Base-by-base conservation (phyloP, 192 early-diverging fungal genomes). In the Coemansia sp. region DNA sequence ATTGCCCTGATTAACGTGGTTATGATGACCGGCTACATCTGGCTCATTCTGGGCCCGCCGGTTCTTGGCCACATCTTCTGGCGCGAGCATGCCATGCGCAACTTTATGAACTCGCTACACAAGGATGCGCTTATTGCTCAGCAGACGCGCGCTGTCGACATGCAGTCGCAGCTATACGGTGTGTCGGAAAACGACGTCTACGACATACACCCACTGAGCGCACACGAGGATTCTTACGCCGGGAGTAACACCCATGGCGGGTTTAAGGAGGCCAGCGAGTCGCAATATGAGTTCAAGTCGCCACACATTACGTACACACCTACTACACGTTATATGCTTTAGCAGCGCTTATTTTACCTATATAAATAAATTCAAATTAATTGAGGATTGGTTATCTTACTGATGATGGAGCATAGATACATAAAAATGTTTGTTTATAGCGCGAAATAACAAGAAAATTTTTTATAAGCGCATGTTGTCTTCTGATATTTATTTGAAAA, bases 111-210 rank as follows among this genome's bases (percentile, higher is more conserved):
- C 50, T 66, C 48, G 40, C 25, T 72, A 38, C 70, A 72, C 55
- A 72, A 72, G 50, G 70, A 72, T 53, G 63, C 62, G 23, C 56
- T 72, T 50, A 62, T 72, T 24, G 69, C 69, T n/a, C 69, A 72
- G 58, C 69, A 72, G 58, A 65, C 69, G 14, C 58, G 63, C 16
- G 58, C 47, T 10, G 42, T 62, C 10, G 69, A 56, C 28, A 27
- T 65, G 18, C 51, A 65, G 32, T 60, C 69, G 12, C 62, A 65
- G 54, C 45, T 62, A 18, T 65, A 72, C 43, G 58, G 63, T 21
- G 55, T 53, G 2, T 65, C 62, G 1, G 69, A 65, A 4, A 56
- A 54, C 25, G 69, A 65, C 24, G 27, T 62, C 18, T 62, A 65
- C n/a, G 58, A 53, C 11, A 44, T 53, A 19, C 62, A 48, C 16